Base-by-base conservation (phyloP, 2,329 filamentous ascomycete species). In the Cercospora citrullina region DNA sequence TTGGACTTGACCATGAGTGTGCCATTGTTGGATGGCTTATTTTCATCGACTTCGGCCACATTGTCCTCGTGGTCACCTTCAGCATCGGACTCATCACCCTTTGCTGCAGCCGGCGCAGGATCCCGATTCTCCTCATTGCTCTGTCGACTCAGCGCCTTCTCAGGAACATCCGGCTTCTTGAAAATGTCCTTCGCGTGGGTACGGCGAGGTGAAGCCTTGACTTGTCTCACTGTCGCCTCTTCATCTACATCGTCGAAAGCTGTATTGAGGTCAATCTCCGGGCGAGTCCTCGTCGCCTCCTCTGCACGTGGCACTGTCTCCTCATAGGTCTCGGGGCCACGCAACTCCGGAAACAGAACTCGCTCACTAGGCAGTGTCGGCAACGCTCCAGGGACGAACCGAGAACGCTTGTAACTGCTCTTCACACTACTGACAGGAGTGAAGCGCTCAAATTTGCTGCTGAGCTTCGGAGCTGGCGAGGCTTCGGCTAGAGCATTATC, bases 401-500 rank as follows among this genome's bases (percentile, higher is more conserved):
- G 75, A 53, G 74, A 70, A 3, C 61, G 21, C 65, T 72, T 72
- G 63, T 66, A 72, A 8, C 74, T 71, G 63, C 73, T 72, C 68
- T 68, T 74, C n/a, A 75, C 64, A 18, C 72, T 76, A 36, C 70
- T 72, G 31, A 69, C 68, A 10, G 78, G 77, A 23, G 76, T 77
- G 73, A 78, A 79, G n/a, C 75, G 74, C 63, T 79, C 75, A 66
- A 77, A 79, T 61, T 74, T 76, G 55, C 73, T 73, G 21, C 77
- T 77, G 31, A 82, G 60, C 14, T 78, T 74, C 0, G 80, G 81
- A 18, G 78, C 71, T 0, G 81, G 79, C 5, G 79, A 78, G 6
- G 78, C 75, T 42, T 84, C 81, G 10, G 79, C 79, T 16, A 86
- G 77, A 45, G 84, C 80, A 5, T 84, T 79, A 33, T 81, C 79